Evolutionary conservation across 2,329 filamentous ascomycete genomes (phyloP), one percentile per base, ranked within the genome.

Genomic region (Claviceps africana): DNA sequence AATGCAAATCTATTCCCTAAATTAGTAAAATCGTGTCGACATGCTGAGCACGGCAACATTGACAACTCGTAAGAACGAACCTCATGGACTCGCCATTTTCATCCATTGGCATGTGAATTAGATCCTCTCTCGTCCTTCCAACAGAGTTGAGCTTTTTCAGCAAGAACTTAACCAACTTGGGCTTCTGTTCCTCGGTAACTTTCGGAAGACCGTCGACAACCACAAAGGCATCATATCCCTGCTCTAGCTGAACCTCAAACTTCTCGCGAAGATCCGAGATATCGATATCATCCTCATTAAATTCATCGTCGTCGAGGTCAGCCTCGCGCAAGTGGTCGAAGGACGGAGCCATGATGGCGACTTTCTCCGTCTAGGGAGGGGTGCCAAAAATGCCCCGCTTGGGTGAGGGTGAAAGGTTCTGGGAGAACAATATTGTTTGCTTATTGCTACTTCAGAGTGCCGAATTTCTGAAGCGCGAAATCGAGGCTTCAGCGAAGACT

Each of bases 161-260:
- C 72, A 98, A 75, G 71, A 97, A 97, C 72, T 97, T 97, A 70
- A 95, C 77, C 56, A 98, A 82, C 77, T 95, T 97, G 55, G 86
- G 82, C 75, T 89, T 91, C 75, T 86, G 90, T 48, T 93, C 91
- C 68, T 90, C 88, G 54, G 77, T 88, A 58, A 98, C 91, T 58
- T 85, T 75, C 59, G 93, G 93, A 44, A 98, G 81, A 59, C 93
- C 93, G 70, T 98, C 93, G 66, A 97, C 81, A 56, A 97, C 90
- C 58, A 98, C 86, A 65, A 98, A 98, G 58, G 89, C 86, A 68
- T 98, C 93, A 63, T 96, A 85, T 54, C 93, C 93, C 70, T 95
- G 88, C 69, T 98, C 93, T 59, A 97, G 78, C 67, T 91, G 88
- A 57, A 97, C 90, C 72, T 97, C 89, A 68, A 90, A 96, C 71